Conservation (phyloP, 1,284 basidiomycete genomes). For the Kalmanozyma brasiliensis region DNA sequence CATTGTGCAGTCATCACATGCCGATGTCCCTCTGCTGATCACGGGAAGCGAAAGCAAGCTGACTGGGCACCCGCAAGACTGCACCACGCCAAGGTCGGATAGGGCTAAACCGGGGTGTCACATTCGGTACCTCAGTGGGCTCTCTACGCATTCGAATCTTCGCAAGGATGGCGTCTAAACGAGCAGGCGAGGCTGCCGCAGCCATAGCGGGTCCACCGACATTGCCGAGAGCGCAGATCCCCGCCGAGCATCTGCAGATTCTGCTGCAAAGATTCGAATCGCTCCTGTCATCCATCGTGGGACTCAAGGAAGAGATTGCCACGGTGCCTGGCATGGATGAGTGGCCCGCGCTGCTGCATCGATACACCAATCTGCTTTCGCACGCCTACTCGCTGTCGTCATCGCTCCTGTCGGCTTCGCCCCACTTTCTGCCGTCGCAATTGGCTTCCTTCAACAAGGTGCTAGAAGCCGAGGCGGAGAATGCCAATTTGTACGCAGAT, state of each 20-base stretch:
- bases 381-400: constrained; percentile 57
- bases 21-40: neutral
- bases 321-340: constrained; percentile 58
- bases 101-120: too few relatives aligned
- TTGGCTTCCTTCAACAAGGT: constrained; percentile 54
- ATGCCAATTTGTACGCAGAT: constrained; percentile 52
- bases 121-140: too few relatives aligned
- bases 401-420: constrained; percentile 49
- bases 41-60: neutral
- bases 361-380: constrained; percentile 55
- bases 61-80: neutral
- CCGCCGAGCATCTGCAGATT: constrained; percentile 51
- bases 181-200: constrained; percentile 9
- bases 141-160: too few relatives aligned
- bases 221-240: constrained; percentile 32
- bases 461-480: constrained; percentile 52
- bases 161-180: constrained; percentile 28
- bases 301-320: constrained; percentile 55
- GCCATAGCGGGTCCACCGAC: constrained; percentile 26
- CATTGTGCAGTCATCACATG: neutral
- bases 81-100: too few relatives aligned
- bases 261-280: constrained; percentile 58
- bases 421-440: constrained; percentile 57
- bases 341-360: constrained; percentile 56
- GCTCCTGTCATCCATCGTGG: constrained; percentile 54